Base-by-base conservation (phyloP, 495 filamentous ascomycete species). In the Podospora tetraspora region DNA sequence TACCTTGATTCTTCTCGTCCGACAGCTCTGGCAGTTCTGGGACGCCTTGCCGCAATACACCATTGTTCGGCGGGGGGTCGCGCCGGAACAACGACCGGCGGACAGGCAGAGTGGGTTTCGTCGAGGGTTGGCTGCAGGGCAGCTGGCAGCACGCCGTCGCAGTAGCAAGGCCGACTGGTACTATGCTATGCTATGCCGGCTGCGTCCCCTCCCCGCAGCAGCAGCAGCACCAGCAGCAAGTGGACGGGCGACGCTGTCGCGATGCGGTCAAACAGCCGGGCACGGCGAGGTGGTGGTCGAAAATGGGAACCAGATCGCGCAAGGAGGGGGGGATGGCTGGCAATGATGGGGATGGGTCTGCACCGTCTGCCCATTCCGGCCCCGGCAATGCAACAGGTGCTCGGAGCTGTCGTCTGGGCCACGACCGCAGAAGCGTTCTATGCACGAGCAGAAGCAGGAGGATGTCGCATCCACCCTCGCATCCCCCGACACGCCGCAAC, bases 21-120 rank as follows among this genome's bases (percentile, higher is more conserved):
- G 84, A 77, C 89, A 92, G 59, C 79, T 88, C 66, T 85, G 84
- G 74, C 89, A 91, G 66, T 87, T 87, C 68, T 85, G 86, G 66
- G 88, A 90, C 71, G 88, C 88, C 72, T 89, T 91, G 43, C 89
- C 88, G 72, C 84, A 84, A 76, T 90, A 90, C 29, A 91, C 88
- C 88, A 90, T 92, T 69, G 73, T 69, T 19, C 66, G 59, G 27
- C 58, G 52, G 37, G 34, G 59, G 64, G 34, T 58, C 22, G 34
- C 34, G 19, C 21, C 43, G 24, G 25, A 63, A 37, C 30, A 21
- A 43, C 19, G 43, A n/a, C 63, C 63, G 52, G 24, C 52, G 29
- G 29, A 23, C 19, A 7, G 27, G 11, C 30, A 56, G 16, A 25
- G 56, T 65, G 24, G 52, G 25, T 57, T 25, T 27, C 56, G 24